Conservation (phyloP, 2,329 filamentous ascomycete species). For the Alternaria burnsii region DNA sequence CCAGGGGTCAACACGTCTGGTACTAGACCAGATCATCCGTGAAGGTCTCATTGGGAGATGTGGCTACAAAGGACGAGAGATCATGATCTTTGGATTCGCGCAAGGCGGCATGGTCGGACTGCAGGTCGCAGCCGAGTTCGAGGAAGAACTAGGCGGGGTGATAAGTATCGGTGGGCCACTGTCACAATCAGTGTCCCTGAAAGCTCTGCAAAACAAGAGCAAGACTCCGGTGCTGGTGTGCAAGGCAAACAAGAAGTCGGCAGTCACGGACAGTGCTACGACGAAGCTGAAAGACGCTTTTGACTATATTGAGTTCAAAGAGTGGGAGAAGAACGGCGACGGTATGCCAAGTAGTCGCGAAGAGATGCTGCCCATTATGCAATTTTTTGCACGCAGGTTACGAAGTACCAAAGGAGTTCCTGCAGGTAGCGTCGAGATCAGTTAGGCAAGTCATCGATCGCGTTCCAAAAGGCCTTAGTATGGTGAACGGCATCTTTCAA, state of each 20-base stretch:
- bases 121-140: conserved; percentile 51
- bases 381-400: conserved; percentile 76
- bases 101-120: conserved; percentile 67
- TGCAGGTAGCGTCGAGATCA: conserved; percentile 61
- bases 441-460: conserved; percentile 16
- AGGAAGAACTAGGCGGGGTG: conserved; percentile 63
- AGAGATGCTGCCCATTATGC: conserved; percentile 91
- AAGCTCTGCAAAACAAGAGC: conserved; percentile 58
- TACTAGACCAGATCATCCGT: conserved; percentile 56
- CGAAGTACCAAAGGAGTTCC: conserved; percentile 63
- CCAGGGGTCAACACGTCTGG: conserved; percentile 51
- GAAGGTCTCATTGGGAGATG: conserved; percentile 59
- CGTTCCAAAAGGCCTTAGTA: background rate
- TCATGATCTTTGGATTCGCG: conserved; percentile 64
- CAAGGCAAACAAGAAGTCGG: conserved; percentile 59
- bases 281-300: conserved; percentile 73
- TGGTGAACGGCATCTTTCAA: background rate
- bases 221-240: conserved; percentile 71
- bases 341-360: conserved; percentile 84
- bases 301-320: conserved; percentile 52
- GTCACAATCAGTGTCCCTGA: conserved; percentile 51
- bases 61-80: conserved; percentile 58
- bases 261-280: conserved; percentile 69
- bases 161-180: conserved; percentile 70
- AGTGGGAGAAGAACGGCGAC: conserved; percentile 68